Percentiles rank a stretch among this genome's conserved stretches.
Conservation (phyloP, 2,329 filamentous ascomycete species). For the Epichloe brachyelytri region DNA sequence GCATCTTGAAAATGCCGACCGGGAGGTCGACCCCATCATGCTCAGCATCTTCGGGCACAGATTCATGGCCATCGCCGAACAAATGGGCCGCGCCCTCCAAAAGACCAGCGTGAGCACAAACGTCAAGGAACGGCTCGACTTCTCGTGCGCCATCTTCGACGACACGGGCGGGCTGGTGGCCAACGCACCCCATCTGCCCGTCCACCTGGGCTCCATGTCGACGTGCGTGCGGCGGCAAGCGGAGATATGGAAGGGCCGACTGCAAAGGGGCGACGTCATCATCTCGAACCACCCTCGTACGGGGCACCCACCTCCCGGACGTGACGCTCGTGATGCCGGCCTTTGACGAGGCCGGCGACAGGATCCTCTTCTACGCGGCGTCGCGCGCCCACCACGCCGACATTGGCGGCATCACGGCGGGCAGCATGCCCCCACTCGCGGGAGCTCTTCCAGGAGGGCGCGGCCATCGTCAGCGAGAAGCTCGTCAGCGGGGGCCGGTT, state of each 20-base stretch:
- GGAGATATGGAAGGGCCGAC: slow-evolving; percentile 63
- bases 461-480: slow-evolving; percentile 51
- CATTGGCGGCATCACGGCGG: slow-evolving; percentile 68
- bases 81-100: slow-evolving; percentile 69
- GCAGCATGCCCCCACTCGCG: slow-evolving; percentile 69
- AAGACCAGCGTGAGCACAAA: slow-evolving; percentile 74
- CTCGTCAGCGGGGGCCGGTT: slow-evolving; percentile 65
- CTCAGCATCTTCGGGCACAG: slow-evolving; percentile 70
- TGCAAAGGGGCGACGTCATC: slow-evolving; percentile 68
- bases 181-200: slow-evolving; percentile 68
- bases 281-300: slow-evolving; percentile 73
- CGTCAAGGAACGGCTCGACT: slow-evolving; percentile 71
- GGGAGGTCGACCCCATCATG: slow-evolving; percentile 57
- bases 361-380: slow-evolving; percentile 72
- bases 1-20: slow-evolving; percentile 10
- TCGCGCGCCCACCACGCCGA: slow-evolving; percentile 76
- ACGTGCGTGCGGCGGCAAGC: slow-evolving; percentile 69
- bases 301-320: slow-evolving; percentile 75
- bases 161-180: slow-evolving; percentile 62
- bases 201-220: slow-evolving; percentile 73
- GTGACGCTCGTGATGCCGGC: slow-evolving; percentile 72
- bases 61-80: slow-evolving; percentile 78
- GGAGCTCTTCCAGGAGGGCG: slow-evolving; percentile 50
- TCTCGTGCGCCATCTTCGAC: slow-evolving; percentile 72
- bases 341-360: slow-evolving; percentile 49